Base-by-base conservation (phyloP, 2,329 filamentous ascomycete genomes). In the Nothophoma quercina region DNA sequence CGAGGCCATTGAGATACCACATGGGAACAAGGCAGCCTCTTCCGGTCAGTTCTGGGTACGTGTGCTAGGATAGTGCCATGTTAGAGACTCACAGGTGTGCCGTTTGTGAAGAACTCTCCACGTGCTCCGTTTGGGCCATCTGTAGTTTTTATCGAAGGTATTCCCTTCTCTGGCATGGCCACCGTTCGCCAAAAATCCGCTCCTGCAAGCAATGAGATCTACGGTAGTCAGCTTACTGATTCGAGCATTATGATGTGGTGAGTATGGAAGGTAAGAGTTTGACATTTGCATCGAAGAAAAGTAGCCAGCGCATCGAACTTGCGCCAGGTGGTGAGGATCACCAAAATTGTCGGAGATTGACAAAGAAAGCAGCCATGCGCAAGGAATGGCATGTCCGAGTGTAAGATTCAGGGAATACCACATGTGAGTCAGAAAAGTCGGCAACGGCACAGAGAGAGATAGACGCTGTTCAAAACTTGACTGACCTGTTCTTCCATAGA, bases 1-100 rank as follows among this genome's bases (percentile, higher is more conserved):
- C 33, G 89, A 88, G 7, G 89, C 90, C 35, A 93, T 81, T 0
- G 88, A 91, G 49, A 91, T 86, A 49, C 89, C 89, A 61, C 89
- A 93, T 7, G 90, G 90, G 59, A 93, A 89, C 38, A 91, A 82
- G 15, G 90, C 90, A 30, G 90, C 89, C 78, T 90, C 67, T 69
- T 47, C 47, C 21, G 12, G 30, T 70, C 32, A 69, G 55, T 49
- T 34, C 9, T 7, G 5, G 28, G 2, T 2, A 6, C 0, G 15
- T 9, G 15, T 3, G 21, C 19, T 10, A 9, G 32, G 10, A n/a
- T 18, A 2, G 8, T 21, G 18, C 9, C 22, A 9, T 18, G 13
- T 5, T 5, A 7, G 67, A 74, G 44, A 65, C 68, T 67, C 56
- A 75, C 73, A 39, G 71, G 73, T 44, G 74, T 76, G 48, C 74